Evolutionary conservation across 305 asterid species (phyloP).

Genomic region (Striga hermonthica): DNA sequence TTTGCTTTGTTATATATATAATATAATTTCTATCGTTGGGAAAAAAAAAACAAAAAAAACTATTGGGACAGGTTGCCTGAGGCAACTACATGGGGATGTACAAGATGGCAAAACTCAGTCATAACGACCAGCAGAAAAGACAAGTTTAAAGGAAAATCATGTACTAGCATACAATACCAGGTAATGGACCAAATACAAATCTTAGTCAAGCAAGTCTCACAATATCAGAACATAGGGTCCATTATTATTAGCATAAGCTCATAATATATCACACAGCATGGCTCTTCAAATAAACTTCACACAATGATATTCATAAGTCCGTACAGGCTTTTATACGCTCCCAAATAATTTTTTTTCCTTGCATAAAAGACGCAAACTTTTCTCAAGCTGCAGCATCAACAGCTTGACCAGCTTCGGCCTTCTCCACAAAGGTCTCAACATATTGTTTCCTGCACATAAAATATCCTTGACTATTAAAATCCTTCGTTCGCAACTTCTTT

Average conservation of each 20-base stretch:
- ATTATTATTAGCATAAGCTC: conserved; percentile 5
- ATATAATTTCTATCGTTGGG: too few relatives aligned
- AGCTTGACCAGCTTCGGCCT: conserved; percentile 44
- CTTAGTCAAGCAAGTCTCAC: not conserved
- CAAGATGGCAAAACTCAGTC: too few relatives aligned
- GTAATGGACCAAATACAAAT: not conserved
- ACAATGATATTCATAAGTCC: not conserved
- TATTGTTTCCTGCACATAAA: conserved; percentile 53
- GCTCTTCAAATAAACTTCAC: not conserved
- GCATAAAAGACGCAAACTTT: not conserved
- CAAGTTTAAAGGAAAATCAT: too few relatives aligned
- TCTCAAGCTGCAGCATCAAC: conserved; percentile 54
- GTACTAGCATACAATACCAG: too few relatives aligned
- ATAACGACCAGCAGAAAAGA: too few relatives aligned
- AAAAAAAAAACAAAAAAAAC: too few relatives aligned
- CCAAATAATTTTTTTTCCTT: not conserved
- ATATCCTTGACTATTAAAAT: not conserved
- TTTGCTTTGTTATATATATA: too few relatives aligned
- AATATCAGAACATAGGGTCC: not conserved
- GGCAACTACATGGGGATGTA: too few relatives aligned
- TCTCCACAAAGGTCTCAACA: conserved; percentile 47
- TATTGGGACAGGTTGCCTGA: too few relatives aligned
- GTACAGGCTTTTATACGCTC: not conserved
- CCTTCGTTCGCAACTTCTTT: not conserved
- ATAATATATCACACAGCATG: not conserved